Conservation (phyloP, 169 alveolate species). For the Cryptosporidium viatorum region DNA sequence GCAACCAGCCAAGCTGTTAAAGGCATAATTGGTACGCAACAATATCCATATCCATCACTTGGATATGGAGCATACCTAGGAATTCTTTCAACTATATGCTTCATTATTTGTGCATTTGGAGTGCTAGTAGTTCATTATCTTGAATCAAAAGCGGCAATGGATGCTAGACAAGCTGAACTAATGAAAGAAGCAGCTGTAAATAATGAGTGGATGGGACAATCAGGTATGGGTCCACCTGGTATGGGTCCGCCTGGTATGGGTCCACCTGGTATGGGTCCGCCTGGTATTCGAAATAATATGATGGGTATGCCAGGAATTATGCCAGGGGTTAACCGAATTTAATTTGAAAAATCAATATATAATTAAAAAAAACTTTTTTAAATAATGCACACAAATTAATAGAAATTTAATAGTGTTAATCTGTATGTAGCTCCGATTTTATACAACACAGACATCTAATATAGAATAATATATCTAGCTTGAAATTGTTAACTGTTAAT, state of each 20-base stretch:
- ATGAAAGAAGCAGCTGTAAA: constrained; percentile 70
- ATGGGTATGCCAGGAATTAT: not conserved
- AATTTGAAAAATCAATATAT: not conserved
- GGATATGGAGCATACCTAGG: constrained; percentile 68
- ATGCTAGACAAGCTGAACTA: constrained; percentile 64
- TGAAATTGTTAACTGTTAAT: not conserved
- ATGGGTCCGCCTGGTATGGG: constrained; percentile 66
- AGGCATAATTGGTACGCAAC: constrained; percentile 56
- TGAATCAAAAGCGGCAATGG: constrained; percentile 53
- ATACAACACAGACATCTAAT: not conserved
- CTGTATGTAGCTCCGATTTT: not conserved
- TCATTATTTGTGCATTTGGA: constrained; percentile 61
- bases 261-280: constrained; percentile 43
- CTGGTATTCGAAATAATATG: constrained; percentile 22
- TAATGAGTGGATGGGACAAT: constrained; percentile 54
- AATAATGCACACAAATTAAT: not conserved
- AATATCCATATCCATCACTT: constrained; percentile 59
- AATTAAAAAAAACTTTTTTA: not conserved
- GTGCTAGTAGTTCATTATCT: constrained; percentile 62
- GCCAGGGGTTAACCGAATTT: constrained; percentile 1
- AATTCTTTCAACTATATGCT: constrained; percentile 40
- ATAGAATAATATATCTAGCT: not conserved
- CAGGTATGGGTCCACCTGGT: constrained; percentile 70
- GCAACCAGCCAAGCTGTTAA: constrained; percentile 51
- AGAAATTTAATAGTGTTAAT: not conserved